Conservation (phyloP, 495 filamentous ascomycete species). For the Tuber brumale region DNA sequence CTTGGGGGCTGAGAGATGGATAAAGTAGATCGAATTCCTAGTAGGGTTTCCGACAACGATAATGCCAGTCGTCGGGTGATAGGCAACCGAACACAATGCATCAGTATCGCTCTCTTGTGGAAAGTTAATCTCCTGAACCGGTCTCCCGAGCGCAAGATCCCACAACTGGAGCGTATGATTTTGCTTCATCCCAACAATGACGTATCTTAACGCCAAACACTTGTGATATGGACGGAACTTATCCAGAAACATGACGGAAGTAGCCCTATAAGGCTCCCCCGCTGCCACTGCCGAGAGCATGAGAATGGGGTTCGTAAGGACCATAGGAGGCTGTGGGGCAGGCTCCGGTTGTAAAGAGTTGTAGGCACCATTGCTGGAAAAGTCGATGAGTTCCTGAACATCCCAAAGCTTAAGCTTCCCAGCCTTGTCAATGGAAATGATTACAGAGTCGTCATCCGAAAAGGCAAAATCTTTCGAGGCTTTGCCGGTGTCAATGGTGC, state of each 20-base stretch:
- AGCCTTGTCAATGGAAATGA: slow-evolving; percentile 93
- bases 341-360: slow-evolving; percentile 20
- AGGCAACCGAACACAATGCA: slow-evolving; percentile 90
- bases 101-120: slow-evolving; percentile 96
- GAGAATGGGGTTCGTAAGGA: slow-evolving; percentile 33
- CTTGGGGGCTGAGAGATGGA: slow-evolving; percentile 85
- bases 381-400: slow-evolving; percentile 64
- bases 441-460: slow-evolving; percentile 87
- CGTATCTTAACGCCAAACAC: slow-evolving; percentile 78
- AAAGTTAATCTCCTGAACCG: slow-evolving; percentile 92
- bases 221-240: slow-evolving; percentile 86
- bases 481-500: slow-evolving; percentile 94
- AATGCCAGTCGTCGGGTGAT: slow-evolving; percentile 82
- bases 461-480: slow-evolving; percentile 97
- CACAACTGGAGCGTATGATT: slow-evolving; percentile 98
- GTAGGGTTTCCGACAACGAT: slow-evolving; percentile 93
- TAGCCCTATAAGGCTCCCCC: slow-evolving; percentile 55
- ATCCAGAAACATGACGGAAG: slow-evolving; percentile 90
- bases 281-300: slow-evolving; percentile 40
- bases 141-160: slow-evolving; percentile 91
- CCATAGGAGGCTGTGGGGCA: slow-evolving; percentile 36
- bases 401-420: slow-evolving; percentile 97
- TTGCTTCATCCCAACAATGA: slow-evolving; percentile 96
- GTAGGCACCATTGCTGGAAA: slow-evolving; percentile 50
- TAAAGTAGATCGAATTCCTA: slow-evolving; percentile 93